Percentiles rank a stretch among this genome's conserved stretches.
phyloP scores from a whole-genome alignment of 805 yeast genomes.

The Myxozyma vanderwaltii region DNA sequence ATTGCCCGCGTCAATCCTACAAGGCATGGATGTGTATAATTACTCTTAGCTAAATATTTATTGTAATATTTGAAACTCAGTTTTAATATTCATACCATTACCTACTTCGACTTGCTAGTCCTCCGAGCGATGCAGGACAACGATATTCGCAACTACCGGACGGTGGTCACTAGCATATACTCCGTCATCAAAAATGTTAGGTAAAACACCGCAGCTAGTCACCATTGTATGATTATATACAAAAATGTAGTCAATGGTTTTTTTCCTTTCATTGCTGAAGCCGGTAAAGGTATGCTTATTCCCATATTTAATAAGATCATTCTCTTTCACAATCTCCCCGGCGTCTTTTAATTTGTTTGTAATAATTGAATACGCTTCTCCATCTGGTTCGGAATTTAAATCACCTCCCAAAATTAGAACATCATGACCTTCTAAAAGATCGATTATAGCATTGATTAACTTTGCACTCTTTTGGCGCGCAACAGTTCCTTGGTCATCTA shows the following conservation, averaged over 20 bases:
- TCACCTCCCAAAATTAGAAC: constrained; percentile 56
- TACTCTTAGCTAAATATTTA: too few species aligned
- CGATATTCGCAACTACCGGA: constrained; percentile 27
- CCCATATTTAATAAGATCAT: constrained; percentile 47
- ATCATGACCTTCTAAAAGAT: constrained; percentile 42
- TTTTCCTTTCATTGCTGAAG: constrained; percentile 42
- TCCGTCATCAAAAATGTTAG: constrained; percentile 26
- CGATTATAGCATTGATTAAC: constrained; percentile 42
- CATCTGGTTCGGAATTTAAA: constrained; percentile 55
- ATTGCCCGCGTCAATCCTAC: too few species aligned
- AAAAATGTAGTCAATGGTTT: constrained; percentile 49
- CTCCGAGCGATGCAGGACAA: not conserved
- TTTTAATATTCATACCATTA: not conserved
- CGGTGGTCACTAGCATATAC: constrained; percentile 24
- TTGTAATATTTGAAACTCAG: too few species aligned
- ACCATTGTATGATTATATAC: not conserved
- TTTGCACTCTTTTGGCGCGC: constrained; percentile 53
- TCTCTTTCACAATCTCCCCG: constrained; percentile 36
- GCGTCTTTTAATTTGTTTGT: constrained; percentile 46
- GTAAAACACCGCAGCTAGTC: constrained; percentile 13
- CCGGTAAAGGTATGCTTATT: constrained; percentile 53
- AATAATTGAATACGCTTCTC: constrained; percentile 49
- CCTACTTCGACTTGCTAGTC: not conserved
- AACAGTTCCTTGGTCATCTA: constrained; percentile 52
- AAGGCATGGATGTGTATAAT: too few species aligned